Base-by-base conservation (phyloP, 2,329 filamentous ascomycete genomes). In the Fusarium sp. region DNA sequence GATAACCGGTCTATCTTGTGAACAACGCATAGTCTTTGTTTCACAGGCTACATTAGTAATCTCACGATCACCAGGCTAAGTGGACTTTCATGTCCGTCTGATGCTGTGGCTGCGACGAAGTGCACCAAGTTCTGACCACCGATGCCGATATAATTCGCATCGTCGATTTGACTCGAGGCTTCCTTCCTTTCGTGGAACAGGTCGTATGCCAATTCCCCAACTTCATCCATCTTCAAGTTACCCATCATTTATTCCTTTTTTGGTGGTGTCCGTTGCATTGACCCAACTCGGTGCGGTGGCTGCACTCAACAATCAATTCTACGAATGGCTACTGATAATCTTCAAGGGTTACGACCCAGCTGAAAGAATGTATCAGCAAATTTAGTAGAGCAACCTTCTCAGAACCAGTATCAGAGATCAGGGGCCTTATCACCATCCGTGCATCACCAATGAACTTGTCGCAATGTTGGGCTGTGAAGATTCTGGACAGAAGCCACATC, bases 381-480 rank as follows among this genome's bases (percentile, higher is more conserved):
- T 23, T 23, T 23, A 23, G 23, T 6, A 23, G 23, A 23, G 8
- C 6, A 15, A 7, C 5, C 16, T 15, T 6, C 10, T 45, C 31
- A 11, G 1, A 16, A 9, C 10, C 7, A n/a, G 18, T 26, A 8
- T n/a, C 8, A 2, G n/a, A 31, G 13, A 3, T 13, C 11, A 0
- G 4, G 38, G 18, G 2, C n/a, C 33, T 30, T 23, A 12, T 51
- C 4, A 2, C 8, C 6, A 16, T 28, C 7, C 5, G 38, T 31
- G 16, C n/a, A 30, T 37, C 23, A n/a, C 15, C n/a, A n/a, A 37
- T 28, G 46, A 26, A n/a, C 33, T 18, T 38, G 34, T 28, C 20
- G 20, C 15, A 28, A 2, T 16, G n/a, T n/a, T 49, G 11, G 20
- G 16, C 8, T 3, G 12, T 28, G 9, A 26, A 34, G 18, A 34